These are phyloP conservation scores for Mortierella sp. DNA, from an alignment of 371 early-diverging fungal species.

Conservation along the genomic window DNA sequence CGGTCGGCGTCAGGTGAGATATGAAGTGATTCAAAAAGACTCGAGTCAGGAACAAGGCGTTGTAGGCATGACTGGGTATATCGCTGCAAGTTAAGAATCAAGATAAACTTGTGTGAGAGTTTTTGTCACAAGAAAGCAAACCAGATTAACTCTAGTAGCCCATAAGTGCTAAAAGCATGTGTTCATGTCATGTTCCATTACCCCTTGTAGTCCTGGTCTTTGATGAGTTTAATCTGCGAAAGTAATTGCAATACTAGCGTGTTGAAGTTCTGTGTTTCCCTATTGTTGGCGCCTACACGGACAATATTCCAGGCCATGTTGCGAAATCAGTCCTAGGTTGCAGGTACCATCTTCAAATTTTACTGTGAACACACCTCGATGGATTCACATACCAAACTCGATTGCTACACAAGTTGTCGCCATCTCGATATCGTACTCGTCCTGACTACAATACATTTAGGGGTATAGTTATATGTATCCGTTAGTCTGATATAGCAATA, in stretches of 20 bases:
- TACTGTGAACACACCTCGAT: background rate
- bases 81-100: constrained; percentile 44
- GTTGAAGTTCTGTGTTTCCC: constrained; percentile 76
- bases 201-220: constrained; percentile 67
- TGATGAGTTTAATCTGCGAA: constrained; percentile 66
- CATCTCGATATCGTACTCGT: constrained; percentile 82
- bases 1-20: constrained; percentile 67
- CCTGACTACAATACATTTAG: constrained; percentile 64
- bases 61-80: constrained; percentile 73
- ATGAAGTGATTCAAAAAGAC: constrained; percentile 78
- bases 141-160: background rate
- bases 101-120: background rate
- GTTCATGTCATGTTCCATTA: constrained; percentile 23
- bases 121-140: background rate
- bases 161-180: background rate
- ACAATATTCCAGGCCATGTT: background rate
- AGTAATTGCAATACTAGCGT: constrained; percentile 71
- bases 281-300: constrained; percentile 72
- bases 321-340: background rate
- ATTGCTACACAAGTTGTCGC: constrained; percentile 73
- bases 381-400: constrained; percentile 64
- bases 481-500: background rate
- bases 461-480: background rate
- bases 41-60: constrained; percentile 76
- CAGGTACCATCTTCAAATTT: too few species aligned